phyloP scores from a whole-genome alignment of 371 early-diverging fungal genomes.

The Batrachochytrium dendrobatidis region DNA sequence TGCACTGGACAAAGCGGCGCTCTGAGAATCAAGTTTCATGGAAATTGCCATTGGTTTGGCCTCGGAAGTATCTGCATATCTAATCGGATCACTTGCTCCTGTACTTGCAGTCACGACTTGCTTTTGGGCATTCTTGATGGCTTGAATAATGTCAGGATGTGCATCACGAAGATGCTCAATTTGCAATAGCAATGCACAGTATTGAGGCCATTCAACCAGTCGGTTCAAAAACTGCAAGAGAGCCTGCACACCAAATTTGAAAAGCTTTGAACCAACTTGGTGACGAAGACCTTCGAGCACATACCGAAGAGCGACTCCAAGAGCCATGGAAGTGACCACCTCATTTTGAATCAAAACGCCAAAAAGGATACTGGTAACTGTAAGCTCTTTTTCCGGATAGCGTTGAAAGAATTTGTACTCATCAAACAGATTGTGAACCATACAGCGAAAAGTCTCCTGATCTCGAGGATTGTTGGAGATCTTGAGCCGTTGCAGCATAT shows the following conservation, averaged over 20 bases:
- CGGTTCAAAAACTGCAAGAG: slow-evolving; percentile 73
- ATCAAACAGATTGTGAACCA: slow-evolving; percentile 83
- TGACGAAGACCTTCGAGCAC: slow-evolving; percentile 79
- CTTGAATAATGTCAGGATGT: slow-evolving; percentile 60
- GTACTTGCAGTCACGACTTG: slow-evolving; percentile 14
- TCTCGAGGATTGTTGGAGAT: slow-evolving; percentile 60
- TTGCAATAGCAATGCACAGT: slow-evolving; percentile 71
- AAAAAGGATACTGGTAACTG: slow-evolving; percentile 79
- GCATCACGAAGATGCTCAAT: slow-evolving; percentile 69
- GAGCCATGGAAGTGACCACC: slow-evolving; percentile 61
- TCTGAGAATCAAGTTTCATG: not conserved
- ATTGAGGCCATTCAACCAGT: slow-evolving; percentile 85
- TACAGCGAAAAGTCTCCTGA: slow-evolving; percentile 69
- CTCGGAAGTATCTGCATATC: slow-evolving; percentile 10
- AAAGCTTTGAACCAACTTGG: slow-evolving; percentile 72
- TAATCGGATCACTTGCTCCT: slow-evolving; percentile 8
- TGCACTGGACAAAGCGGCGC: slow-evolving; percentile 16
- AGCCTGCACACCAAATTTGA: slow-evolving; percentile 83
- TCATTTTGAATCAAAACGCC: slow-evolving; percentile 82
- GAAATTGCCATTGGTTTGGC: too few species aligned
- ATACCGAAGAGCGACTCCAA: slow-evolving; percentile 74
- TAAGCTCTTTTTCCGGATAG: slow-evolving; percentile 90
- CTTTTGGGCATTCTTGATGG: slow-evolving; percentile 24
- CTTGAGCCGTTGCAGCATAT: slow-evolving; percentile 60
- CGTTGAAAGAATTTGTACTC: slow-evolving; percentile 89